Base-by-base conservation (phyloP, 208 protist species). In the Angomonas deanei region DNA sequence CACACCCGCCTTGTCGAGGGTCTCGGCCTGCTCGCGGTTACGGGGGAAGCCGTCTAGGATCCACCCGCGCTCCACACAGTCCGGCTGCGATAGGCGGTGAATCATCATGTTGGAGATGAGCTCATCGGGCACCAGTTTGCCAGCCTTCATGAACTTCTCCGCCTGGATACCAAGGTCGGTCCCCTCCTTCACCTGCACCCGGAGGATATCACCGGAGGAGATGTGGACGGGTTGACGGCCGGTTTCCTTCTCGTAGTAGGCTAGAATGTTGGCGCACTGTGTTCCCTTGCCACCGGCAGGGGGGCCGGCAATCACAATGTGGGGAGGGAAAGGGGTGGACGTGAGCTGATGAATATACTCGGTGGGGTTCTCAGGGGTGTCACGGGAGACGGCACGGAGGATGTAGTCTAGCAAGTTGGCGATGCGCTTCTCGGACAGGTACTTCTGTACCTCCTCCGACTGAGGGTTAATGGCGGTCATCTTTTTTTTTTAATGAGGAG, bases 21-120 rank as follows among this genome's bases (percentile, higher is more conserved):
- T 75, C 49, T 74, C 63, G 28, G 89, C 94, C 77, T 97, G 94
- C 33, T 53, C 74, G 17, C 69, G 50, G 36, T 81, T 96, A 38
- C 92, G 78, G 11, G 94, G 94, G 66, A 95, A 97, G 30, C 94
- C 94, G 60, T 97, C 92, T 11, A 97, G 72, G 58, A 97, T 70
- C 84, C 88, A 97, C 21, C 94, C 94, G 38, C 91, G 79, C 50
- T 75, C 47, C 46, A 79, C 55, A 17, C 74, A 86, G 48, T 96
- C 88, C 15, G 84, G 79, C 58, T 86, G 28, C 42, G 74, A 42
- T 26, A 97, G 70, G 23, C 88, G 85, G n/a, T 84, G 56, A 28
- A 72, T 78, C 26, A 92, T 76, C 15, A 94, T 72, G 39, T 70
- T 47, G 47, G 78, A 75, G 62, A 95, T 80, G 38, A 94, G 72